These are phyloP conservation scores for Tricholoma sp. DNA, from an alignment of 768 basidiomycete genomes.

Conservation along the genomic window DNA sequence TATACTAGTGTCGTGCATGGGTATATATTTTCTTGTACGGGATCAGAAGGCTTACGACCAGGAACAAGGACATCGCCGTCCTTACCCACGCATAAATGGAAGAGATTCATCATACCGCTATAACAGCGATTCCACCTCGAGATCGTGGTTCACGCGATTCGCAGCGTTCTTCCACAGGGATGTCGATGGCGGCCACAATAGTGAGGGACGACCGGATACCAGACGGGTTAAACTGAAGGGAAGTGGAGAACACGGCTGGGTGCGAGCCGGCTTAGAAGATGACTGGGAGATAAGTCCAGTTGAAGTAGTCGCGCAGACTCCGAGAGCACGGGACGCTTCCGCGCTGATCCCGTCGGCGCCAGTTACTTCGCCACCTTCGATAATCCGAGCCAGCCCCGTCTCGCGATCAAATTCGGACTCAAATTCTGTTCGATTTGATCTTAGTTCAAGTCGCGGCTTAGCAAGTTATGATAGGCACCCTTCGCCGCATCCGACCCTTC, in stretches of 20 bases:
- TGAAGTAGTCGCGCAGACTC: conserved; percentile 3
- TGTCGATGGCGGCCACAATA: not conserved
- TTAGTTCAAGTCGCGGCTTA: conserved; percentile 17
- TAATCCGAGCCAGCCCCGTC: conserved; percentile 11
- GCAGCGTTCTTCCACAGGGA: conserved; percentile 3
- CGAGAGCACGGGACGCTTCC: conserved; percentile 1
- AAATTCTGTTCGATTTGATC: conserved; percentile 23
- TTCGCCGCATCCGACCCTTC: conserved; percentile 19
- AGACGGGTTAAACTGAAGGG: conserved; percentile 14
- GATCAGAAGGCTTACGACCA: conserved; percentile 39
- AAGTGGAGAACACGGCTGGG: conserved; percentile 39
- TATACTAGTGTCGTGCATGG: conserved; percentile 47
- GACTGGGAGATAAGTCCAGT: conserved; percentile 36
- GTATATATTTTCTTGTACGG: conserved; percentile 52
- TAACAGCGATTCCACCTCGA: not conserved
- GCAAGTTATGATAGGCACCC: conserved; percentile 18
- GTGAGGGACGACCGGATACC: not conserved
- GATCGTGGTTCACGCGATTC: conserved; percentile 5
- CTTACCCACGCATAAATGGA: conserved; percentile 5
- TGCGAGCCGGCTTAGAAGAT: conserved; percentile 43
- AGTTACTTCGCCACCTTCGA: not conserved
- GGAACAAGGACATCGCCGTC: conserved; percentile 28
- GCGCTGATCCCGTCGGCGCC: conserved; percentile 4
- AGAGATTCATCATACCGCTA: conserved; percentile 9
- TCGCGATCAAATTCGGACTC: conserved; percentile 23